Conservation (phyloP, 805 yeast species). For the Clavispora vitiphila region DNA sequence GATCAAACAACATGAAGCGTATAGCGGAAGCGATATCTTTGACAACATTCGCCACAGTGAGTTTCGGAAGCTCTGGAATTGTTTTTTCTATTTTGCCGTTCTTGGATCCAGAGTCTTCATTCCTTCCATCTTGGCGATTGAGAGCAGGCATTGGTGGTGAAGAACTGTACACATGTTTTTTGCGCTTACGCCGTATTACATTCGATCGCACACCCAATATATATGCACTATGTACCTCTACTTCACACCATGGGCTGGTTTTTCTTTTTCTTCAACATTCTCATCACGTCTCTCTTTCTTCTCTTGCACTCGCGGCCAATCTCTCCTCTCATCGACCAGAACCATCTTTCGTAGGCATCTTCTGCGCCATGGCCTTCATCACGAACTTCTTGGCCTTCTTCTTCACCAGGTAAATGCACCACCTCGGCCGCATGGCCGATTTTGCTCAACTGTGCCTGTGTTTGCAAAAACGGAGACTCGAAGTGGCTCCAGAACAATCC, state of each 20-base stretch:
- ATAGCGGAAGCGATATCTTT: conserved; percentile 43
- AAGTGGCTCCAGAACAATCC: conserved; percentile 78
- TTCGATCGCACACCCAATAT: conserved; percentile 1
- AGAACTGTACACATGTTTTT: not conserved
- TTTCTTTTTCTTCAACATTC: conserved; percentile 48
- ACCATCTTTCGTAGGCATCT: conserved; percentile 63
- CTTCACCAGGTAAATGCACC: conserved; percentile 34
- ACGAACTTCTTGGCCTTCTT: conserved; percentile 20
- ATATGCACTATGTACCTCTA: not conserved
- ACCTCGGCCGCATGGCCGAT: conserved; percentile 34
- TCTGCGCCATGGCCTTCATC: conserved; percentile 31
- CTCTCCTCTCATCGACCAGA: conserved; percentile 79
- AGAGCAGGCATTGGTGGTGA: not conserved
- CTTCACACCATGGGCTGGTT: conserved; percentile 5
- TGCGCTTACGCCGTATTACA: too few species aligned
- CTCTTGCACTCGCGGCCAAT: conserved; percentile 71
- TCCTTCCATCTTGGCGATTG: not conserved
- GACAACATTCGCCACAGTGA: conserved; percentile 44
- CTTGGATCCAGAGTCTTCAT: too few species aligned
- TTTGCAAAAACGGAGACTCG: conserved; percentile 79
- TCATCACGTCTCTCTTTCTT: conserved; percentile 66
- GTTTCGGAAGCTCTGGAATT: conserved; percentile 25
- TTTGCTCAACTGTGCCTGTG: conserved; percentile 76
- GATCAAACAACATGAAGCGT: conserved; percentile 41
- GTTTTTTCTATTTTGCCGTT: too few species aligned